phyloP scores from a whole-genome alignment of 1,284 basidiomycete species.

The Sphaerobolus stellatus region DNA sequence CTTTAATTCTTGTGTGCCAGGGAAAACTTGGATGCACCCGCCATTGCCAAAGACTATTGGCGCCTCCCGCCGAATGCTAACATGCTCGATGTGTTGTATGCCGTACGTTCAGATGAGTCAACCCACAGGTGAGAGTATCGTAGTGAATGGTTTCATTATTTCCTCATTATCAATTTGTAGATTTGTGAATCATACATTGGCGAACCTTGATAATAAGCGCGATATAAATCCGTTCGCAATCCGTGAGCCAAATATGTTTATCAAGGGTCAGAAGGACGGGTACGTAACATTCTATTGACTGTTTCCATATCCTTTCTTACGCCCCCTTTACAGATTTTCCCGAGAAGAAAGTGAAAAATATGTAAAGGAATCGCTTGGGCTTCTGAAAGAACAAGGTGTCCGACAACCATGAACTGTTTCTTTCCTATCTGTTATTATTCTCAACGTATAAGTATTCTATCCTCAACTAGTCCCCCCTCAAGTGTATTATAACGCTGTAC shows the following conservation, averaged over 20 bases:
- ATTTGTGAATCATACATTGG: constrained; percentile 91
- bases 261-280: constrained; percentile 76
- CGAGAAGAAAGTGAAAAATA: constrained; percentile 71
- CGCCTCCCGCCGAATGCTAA: constrained; percentile 72
- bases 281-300: constrained; percentile 38
- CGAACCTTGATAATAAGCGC: constrained; percentile 71
- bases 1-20: constrained; percentile 26
- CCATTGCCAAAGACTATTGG: constrained; percentile 95
- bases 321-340: constrained; percentile 57
- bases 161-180: constrained; percentile 28
- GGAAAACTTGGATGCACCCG: constrained; percentile 69
- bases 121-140: constrained; percentile 53
- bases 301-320: constrained; percentile 17
- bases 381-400: constrained; percentile 33
- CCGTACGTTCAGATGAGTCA: constrained; percentile 90
- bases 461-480: neutral
- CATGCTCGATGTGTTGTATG: constrained; percentile 85
- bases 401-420: constrained; percentile 14
- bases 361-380: constrained; percentile 53
- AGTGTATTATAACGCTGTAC: neutral
- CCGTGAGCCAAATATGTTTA: constrained; percentile 81
- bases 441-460: neutral
- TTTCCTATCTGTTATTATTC: neutral
- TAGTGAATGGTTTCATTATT: neutral
- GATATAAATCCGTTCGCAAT: constrained; percentile 93